Percentiles rank a stretch among this genome's conserved stretches.
phyloP scores from a whole-genome alignment of 2,329 filamentous ascomycete genomes.

The Aspergillus amoenus region DNA sequence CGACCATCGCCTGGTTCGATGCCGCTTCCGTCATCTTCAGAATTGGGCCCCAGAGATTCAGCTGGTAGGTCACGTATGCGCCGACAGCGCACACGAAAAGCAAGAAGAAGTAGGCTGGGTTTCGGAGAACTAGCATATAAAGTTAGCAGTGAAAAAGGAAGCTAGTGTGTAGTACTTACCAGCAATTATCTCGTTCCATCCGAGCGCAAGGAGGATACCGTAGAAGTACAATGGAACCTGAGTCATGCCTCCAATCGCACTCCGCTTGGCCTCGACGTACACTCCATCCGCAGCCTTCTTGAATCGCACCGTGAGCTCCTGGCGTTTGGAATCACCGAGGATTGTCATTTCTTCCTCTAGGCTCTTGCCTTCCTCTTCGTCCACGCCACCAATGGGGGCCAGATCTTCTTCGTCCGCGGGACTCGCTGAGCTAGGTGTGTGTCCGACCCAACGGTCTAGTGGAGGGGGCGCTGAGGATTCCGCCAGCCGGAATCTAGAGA shows the following conservation, averaged over 20 bases:
- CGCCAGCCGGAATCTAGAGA: constrained; percentile 78
- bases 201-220: constrained; percentile 78
- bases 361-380: constrained; percentile 91
- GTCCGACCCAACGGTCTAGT: constrained; percentile 80
- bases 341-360: constrained; percentile 95
- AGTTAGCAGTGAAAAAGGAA: background rate
- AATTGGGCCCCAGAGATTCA: constrained; percentile 96
- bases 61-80: constrained; percentile 85
- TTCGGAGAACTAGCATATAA: constrained; percentile 70
- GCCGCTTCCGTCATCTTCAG: constrained; percentile 93
- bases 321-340: constrained; percentile 83
- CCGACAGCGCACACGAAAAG: constrained; percentile 73
- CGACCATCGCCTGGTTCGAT: constrained; percentile 78
- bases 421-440: constrained; percentile 70
- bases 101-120: constrained; percentile 89
- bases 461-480: constrained; percentile 75
- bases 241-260: constrained; percentile 90
- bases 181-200: constrained; percentile 98
- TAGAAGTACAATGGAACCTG: constrained; percentile 97
- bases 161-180: constrained; percentile 58
- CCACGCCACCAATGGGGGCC: constrained; percentile 83
- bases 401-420: constrained; percentile 88
- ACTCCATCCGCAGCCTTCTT: constrained; percentile 98
- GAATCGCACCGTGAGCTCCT: constrained; percentile 90
- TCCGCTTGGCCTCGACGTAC: constrained; percentile 95